Conservation (phyloP, 73 alveolate genomes). For the Tetrahymena thermophila region DNA sequence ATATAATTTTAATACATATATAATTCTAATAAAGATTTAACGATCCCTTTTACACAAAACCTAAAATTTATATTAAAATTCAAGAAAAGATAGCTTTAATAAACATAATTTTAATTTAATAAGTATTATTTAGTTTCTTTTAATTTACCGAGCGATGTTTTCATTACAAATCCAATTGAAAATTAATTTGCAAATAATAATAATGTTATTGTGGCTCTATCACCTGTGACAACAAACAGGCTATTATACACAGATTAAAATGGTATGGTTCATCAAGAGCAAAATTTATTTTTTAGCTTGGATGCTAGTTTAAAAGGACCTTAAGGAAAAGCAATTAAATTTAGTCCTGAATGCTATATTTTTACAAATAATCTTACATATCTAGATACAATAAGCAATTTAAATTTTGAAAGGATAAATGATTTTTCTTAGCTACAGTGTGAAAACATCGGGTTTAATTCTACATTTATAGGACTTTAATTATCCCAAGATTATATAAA, state of each 20-base stretch:
- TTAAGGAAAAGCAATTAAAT: neutral
- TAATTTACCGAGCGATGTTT: neutral
- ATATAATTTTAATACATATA: neutral
- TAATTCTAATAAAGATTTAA: neutral
- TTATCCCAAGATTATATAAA: neutral
- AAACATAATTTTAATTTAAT: neutral
- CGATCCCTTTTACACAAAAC: neutral
- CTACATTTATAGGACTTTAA: neutral
- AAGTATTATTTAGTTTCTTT: neutral
- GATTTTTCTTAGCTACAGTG: neutral
- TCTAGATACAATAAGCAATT: neutral
- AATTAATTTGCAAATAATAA: neutral
- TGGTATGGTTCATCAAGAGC: neutral
- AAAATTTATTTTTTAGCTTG: neutral
- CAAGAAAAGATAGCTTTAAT: neutral
- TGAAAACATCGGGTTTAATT: neutral
- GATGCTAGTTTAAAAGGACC: neutral
- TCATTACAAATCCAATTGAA: neutral
- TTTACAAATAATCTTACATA: neutral
- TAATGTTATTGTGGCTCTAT: neutral
- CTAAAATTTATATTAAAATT: neutral
- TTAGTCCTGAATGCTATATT: neutral
- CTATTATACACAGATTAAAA: neutral
- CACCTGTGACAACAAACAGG: neutral
- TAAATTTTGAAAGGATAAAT: neutral